These are phyloP conservation scores for Acacia confusa DNA, from an alignment of 306 rosid species.

Conservation along the genomic window DNA sequence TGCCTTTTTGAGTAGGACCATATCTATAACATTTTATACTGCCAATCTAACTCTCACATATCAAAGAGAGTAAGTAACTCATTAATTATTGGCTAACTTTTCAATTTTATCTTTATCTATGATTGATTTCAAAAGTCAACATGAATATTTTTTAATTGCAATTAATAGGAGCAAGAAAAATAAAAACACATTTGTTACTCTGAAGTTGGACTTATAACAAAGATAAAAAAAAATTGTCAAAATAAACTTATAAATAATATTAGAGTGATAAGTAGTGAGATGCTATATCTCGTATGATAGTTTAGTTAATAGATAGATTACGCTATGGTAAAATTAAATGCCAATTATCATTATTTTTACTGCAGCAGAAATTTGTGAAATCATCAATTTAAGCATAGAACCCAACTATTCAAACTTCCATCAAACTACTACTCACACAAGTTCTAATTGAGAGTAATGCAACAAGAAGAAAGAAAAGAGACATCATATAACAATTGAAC, in stretches of 20 bases:
- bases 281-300: conserved; percentile 3
- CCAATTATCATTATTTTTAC: not conserved
- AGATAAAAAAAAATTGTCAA: no score
- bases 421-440: not conserved
- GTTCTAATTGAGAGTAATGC: not conserved
- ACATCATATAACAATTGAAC: not conserved
- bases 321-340: not conserved
- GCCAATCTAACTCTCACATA: not conserved
- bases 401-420: not conserved
- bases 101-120: no score
- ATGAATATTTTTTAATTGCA: no score
- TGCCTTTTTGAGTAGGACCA: not conserved
- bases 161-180: no score
- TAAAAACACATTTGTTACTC: no score
- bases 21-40: not conserved
- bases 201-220: no score
- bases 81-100: no score
- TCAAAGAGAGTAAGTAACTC: no score
- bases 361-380: not conserved
- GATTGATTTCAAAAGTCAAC: no score
- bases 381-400: not conserved
- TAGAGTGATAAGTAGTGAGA: not conserved
- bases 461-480: not conserved
- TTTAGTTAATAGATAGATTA: not conserved
- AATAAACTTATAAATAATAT: no score